Evolutionary conservation across 345 rosid genomes (phyloP).

Genomic region (Conringia planisiliqua): DNA sequence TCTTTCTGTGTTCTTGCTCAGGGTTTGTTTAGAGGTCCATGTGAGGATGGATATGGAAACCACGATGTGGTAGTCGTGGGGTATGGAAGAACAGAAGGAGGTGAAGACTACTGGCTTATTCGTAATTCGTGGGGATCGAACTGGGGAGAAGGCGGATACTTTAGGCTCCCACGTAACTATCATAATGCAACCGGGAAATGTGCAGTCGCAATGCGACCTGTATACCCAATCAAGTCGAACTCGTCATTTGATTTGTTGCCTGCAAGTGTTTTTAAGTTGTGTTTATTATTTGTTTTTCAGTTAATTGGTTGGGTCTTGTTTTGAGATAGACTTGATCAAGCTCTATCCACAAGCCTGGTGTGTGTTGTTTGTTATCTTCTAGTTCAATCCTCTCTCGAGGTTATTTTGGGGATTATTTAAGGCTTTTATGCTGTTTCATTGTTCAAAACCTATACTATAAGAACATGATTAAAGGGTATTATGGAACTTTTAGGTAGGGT

Average conservation of each 20-base stretch:
- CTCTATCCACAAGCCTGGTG: too few relatives aligned
- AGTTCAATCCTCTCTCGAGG: too few relatives aligned
- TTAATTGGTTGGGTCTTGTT: not conserved
- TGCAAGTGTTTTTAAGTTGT: not conserved
- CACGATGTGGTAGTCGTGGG: constrained; percentile 1
- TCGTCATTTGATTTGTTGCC: not conserved
- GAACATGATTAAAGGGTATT: too few relatives aligned
- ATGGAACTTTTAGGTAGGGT: too few relatives aligned
- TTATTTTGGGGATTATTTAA: too few relatives aligned
- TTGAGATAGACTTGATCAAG: not conserved
- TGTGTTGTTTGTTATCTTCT: not conserved
- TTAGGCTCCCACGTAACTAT: not conserved
- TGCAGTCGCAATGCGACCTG: not conserved
- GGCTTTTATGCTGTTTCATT: too few relatives aligned
- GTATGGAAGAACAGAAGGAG: not conserved
- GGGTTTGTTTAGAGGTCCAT: constrained; percentile 21
- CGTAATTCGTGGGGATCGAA: constrained; percentile 14
- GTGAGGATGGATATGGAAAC: not conserved
- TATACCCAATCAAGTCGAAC: not conserved
- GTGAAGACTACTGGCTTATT: constrained; percentile 9
- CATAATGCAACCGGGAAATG: not conserved
- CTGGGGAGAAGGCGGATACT: constrained; percentile 11
- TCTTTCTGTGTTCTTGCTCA: not conserved
- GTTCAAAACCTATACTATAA: too few relatives aligned
- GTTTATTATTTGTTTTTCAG: not conserved